Evolutionary conservation across 2,329 filamentous ascomycete genomes (phyloP).

Genomic region (Apiospora malaysiana): DNA sequence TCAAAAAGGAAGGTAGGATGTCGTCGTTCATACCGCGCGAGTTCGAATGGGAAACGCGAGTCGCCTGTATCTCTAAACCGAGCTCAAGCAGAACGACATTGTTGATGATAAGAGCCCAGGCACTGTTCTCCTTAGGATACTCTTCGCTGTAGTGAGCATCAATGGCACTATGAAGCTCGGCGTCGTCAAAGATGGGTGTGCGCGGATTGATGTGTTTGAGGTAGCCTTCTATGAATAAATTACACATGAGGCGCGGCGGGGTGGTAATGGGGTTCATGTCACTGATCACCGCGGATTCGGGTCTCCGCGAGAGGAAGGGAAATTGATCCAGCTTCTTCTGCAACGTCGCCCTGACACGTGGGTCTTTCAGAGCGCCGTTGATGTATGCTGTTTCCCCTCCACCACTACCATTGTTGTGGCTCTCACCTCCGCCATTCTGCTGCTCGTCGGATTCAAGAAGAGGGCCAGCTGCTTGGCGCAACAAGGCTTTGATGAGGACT

Average conservation of each 20-base stretch:
- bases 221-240: slow-evolving; percentile 30
- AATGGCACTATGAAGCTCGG: slow-evolving; percentile 25
- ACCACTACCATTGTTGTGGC: background rate
- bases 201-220: slow-evolving; percentile 29
- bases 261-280: slow-evolving; percentile 23
- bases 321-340: slow-evolving; percentile 26
- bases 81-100: slow-evolving; percentile 30
- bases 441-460: slow-evolving; percentile 13
- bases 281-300: slow-evolving; percentile 7
- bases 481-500: slow-evolving; percentile 28
- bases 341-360: slow-evolving; percentile 22
- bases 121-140: slow-evolving; percentile 24
- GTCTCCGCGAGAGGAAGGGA: slow-evolving; percentile 24
- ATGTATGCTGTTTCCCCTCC: background rate
- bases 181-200: slow-evolving; percentile 31
- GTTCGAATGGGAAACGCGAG: slow-evolving; percentile 24
- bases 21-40: slow-evolving; percentile 28
- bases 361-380: slow-evolving; percentile 12
- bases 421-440: background rate
- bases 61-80: slow-evolving; percentile 28
- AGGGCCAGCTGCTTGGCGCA: slow-evolving; percentile 21
- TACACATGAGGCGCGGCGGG: slow-evolving; percentile 27
- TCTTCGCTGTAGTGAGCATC: slow-evolving; percentile 28
- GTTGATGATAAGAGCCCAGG: slow-evolving; percentile 31
- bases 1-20: slow-evolving; percentile 30